A percentile compares a stretch with the other conserved stretches of the same genome.
These are phyloP conservation scores for Tetracentron sinense DNA, from an alignment of 164 flowering plant species.

Conservation along the genomic window DNA sequence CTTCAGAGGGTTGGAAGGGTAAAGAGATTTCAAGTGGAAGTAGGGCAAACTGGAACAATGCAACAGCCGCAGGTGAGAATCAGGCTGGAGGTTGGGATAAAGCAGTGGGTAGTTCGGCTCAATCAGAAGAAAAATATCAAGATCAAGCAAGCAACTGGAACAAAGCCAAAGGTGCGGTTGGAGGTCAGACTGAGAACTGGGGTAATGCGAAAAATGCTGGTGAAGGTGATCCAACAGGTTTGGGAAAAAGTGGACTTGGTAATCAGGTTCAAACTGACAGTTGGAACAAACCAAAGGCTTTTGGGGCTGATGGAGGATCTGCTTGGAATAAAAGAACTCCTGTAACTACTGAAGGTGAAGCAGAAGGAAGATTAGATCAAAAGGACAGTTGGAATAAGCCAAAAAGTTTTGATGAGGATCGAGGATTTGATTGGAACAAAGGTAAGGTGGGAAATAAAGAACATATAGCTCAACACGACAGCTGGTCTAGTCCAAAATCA, in stretches of 20 bases:
- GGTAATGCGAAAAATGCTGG: constrained; percentile 6
- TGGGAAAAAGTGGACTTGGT: constrained; percentile 13
- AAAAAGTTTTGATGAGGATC: constrained; percentile 11
- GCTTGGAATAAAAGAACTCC: constrained; percentile 17
- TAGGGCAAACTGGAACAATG: constrained; percentile 12
- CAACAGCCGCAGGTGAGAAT: constrained; percentile 19
- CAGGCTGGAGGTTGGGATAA: constrained; percentile 27
- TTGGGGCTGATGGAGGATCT: constrained; percentile 15
- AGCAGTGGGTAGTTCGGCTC: constrained; percentile 14
- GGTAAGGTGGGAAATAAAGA: constrained; percentile 5
- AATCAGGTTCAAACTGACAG: constrained; percentile 9
- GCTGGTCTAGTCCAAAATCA: constrained; percentile 23
- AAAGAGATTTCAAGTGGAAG: constrained; percentile 22
- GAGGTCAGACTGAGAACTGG: constrained; percentile 14
- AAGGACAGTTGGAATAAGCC: constrained; percentile 22
- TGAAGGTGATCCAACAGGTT: constrained; percentile 11
- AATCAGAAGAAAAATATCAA: constrained; percentile 6
- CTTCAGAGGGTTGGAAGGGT: constrained; percentile 20
- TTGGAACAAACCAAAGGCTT: constrained; percentile 26
- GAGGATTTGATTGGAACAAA: constrained; percentile 15
- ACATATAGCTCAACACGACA: constrained; percentile 7
- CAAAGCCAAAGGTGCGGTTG: constrained; percentile 10
- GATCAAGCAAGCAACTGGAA: constrained; percentile 23
- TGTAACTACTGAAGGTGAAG: background rate
- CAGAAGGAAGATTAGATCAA: constrained; percentile 7